Conservation (phyloP, 2,329 filamentous ascomycete species). For the Metarhizium robertsii region DNA sequence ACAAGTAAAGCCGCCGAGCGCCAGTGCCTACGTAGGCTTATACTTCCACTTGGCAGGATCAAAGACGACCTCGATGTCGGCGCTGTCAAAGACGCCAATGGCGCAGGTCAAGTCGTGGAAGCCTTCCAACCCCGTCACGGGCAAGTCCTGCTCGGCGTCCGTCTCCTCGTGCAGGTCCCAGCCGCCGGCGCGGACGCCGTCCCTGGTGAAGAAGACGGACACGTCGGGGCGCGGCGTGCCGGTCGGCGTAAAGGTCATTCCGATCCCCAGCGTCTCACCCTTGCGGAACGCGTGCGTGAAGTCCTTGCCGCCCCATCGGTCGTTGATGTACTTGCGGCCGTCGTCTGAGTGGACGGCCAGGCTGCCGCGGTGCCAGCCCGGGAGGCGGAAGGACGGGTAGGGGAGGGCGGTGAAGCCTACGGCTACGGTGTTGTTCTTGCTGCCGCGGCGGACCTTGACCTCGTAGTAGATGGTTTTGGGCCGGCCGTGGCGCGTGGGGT, state of each 20-base stretch:
- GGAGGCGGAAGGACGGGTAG: slow-evolving; percentile 68
- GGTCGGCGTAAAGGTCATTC: slow-evolving; percentile 49
- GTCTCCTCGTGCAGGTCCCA: slow-evolving; percentile 72
- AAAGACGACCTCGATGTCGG: slow-evolving; percentile 59
- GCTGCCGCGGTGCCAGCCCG: slow-evolving; percentile 71
- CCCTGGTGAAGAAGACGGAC: slow-evolving; percentile 56
- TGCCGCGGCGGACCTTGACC: slow-evolving; percentile 43
- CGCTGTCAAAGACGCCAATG: slow-evolving; percentile 60
- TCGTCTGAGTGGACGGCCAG: slow-evolving; percentile 74
- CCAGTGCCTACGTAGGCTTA: slow-evolving; percentile 5
- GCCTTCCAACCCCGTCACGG: slow-evolving; percentile 59
- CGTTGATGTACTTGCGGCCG: slow-evolving; percentile 66
- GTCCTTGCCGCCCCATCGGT: slow-evolving; percentile 60
- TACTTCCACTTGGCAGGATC: slow-evolving; percentile 51
- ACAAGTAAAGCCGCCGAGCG: not conserved
- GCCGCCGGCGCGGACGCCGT: slow-evolving; percentile 47
- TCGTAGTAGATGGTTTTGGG: slow-evolving; percentile 62
- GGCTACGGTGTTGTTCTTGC: slow-evolving; percentile 43
- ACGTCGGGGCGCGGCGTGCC: slow-evolving; percentile 19
- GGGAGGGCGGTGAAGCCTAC: slow-evolving; percentile 65
- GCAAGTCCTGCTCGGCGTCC: slow-evolving; percentile 51
- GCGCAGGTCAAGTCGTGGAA: slow-evolving; percentile 62
- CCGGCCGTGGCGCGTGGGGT: slow-evolving; percentile 35
- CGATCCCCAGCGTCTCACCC: slow-evolving; percentile 61
- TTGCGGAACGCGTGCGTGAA: slow-evolving; percentile 56